phyloP scores from a whole-genome alignment of 305 asterid species.

The Euphrasia arctica region DNA sequence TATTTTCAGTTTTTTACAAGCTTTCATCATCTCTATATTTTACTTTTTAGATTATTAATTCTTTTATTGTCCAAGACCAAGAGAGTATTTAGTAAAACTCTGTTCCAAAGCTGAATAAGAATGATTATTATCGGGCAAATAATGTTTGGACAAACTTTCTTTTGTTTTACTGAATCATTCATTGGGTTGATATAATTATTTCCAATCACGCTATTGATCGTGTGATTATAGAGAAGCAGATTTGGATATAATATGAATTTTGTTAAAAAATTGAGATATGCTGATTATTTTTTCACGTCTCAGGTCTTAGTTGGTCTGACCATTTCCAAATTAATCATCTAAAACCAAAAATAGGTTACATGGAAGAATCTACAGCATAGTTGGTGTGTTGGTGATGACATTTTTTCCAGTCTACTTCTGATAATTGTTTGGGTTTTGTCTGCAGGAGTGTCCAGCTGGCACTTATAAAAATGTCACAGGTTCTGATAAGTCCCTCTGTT shows the following conservation, averaged over 20 bases:
- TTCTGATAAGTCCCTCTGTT: conserved; percentile 77
- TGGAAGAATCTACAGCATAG: conserved; percentile 6
- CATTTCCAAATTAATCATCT: conserved; percentile 13
- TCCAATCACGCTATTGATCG: neutral
- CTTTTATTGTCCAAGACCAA: conserved; percentile 9
- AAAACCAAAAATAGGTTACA: neutral
- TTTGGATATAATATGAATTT: conserved; percentile 2
- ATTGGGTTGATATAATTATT: conserved; percentile 10
- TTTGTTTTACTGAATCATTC: conserved; percentile 8
- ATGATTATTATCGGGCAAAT: neutral
- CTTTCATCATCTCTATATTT: conserved; percentile 1
- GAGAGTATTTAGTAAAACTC: conserved; percentile 12
- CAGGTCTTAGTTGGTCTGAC: conserved; percentile 14
- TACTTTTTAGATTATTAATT: conserved; percentile 1
- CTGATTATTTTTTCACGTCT: conserved; percentile 18
- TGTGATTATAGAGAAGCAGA: conserved; percentile 9
- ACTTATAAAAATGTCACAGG: conserved; percentile 93
- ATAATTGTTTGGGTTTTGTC: conserved; percentile 19
- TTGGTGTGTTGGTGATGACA: conserved; percentile 10
- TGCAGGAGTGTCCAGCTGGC: conserved; percentile 94
- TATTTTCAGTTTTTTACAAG: neutral
- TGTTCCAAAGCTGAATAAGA: conserved; percentile 9
- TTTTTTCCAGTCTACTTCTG: conserved; percentile 4
- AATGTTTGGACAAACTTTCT: conserved; percentile 1
- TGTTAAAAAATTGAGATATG: conserved; percentile 6